Base-by-base conservation (phyloP, 106 monocot species). In the Dactylorhiza incarnata region DNA sequence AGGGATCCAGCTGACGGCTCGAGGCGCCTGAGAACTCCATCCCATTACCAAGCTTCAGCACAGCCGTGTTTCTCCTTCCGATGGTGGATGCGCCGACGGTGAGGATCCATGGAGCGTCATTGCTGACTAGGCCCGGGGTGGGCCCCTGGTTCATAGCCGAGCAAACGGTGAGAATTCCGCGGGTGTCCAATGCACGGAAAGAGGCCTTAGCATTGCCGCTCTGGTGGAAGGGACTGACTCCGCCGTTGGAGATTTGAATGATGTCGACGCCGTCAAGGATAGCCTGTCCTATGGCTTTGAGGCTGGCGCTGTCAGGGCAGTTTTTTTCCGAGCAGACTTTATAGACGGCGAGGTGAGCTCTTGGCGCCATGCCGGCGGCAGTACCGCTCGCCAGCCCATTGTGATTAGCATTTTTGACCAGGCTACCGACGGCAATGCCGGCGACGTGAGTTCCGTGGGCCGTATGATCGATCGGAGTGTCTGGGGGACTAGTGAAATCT, bases 371-470 rank as follows among this genome's bases (percentile, higher is more conserved):
- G 49, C 84, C 84, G 0, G 58, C 23, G 45, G 87, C 84, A 1
- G 55, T 79, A 2, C 87, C 87, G 1, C 19, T 1, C n/a, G 83
- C 84, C 29, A 79, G 68, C 50, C 84, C 81, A 44, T 72, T 66
- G 43, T 75, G 79, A 3, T 49, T 71, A 5, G 84, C 87, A 48
- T 53, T 67, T 2, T 15, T 11, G 4, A 87, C 87, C 9, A 49
- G 73, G 12, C 24, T 62, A 0, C 87, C 87, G 0, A 78, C 87
- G 0, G 81, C 87, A 11, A 63, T 81, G 61, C 78, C 73, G 7
- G 84, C 78, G 6, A 75, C 58, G 48, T 87, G 87, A 14, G 80
- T 87, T 14, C 87, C 84, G 58, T 87, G 87, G 9, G 81, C 84
- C 0, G 25, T 5, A 5, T 22, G 43, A 5, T 79, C 82, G 29